A percentile compares a stretch with the other conserved stretches of the same genome.
These are phyloP conservation scores for Lasiodiplodia gonubiensis DNA, from an alignment of 2,329 filamentous ascomycete genomes.

Conservation along the genomic window DNA sequence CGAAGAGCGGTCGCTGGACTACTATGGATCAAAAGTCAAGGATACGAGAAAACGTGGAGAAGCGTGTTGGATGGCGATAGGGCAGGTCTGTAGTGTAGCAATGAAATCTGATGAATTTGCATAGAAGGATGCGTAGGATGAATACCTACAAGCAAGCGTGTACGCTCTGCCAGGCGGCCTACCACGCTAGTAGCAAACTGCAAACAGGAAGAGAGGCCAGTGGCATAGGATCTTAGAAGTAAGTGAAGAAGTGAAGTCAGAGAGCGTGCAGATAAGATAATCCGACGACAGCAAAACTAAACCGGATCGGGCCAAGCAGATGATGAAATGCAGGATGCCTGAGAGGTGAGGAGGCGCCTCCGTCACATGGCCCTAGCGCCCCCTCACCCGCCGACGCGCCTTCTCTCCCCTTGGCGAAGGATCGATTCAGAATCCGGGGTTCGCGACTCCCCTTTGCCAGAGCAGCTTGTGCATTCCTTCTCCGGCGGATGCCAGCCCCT, in stretches of 20 bases:
- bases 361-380: constrained; percentile 17
- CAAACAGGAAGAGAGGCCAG: neutral
- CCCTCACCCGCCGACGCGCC: neutral
- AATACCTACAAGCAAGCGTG: too few relatives aligned
- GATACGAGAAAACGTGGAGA: too few relatives aligned
- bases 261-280: constrained; percentile 6
- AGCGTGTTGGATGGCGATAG: too few relatives aligned
- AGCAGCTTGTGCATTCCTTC: neutral
- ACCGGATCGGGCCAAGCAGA: neutral
- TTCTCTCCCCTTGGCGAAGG: neutral
- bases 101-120: too few relatives aligned
- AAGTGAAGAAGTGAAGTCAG: neutral
- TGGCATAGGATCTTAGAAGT: neutral
- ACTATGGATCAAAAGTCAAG: too few relatives aligned
- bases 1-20: too few relatives aligned
- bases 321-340: constrained; percentile 1
- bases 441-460: constrained; percentile 7
- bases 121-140: too few relatives aligned
- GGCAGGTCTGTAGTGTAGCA: too few relatives aligned
- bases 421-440: neutral
- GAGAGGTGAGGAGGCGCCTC: neutral
- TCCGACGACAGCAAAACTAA: neutral
- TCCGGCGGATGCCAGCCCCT: neutral
- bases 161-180: too few relatives aligned
- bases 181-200: too few relatives aligned